These are phyloP conservation scores for Agapanthus africanus DNA, from an alignment of 106 monocot species.

Conservation along the genomic window DNA sequence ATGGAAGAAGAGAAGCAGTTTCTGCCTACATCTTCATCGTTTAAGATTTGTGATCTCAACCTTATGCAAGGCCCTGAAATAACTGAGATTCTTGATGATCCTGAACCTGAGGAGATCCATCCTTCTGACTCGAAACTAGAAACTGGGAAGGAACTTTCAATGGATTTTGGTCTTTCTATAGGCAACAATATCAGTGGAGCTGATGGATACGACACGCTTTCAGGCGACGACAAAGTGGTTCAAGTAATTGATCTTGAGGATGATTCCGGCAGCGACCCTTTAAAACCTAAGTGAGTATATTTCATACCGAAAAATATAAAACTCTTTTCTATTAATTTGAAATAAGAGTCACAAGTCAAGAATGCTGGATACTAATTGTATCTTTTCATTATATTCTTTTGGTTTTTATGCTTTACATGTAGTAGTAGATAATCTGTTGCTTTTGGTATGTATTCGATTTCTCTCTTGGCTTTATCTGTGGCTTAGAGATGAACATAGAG, in stretches of 20 bases:
- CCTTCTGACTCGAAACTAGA: slow-evolving; percentile 10
- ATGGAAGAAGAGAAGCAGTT: slow-evolving; percentile 35
- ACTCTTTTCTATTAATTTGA: background rate
- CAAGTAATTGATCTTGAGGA: slow-evolving; percentile 52
- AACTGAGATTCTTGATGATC: slow-evolving; percentile 37
- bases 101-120: slow-evolving; percentile 10
- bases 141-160: slow-evolving; percentile 16
- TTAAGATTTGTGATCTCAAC: slow-evolving; percentile 68
- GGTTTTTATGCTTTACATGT: background rate
- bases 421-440: no score
- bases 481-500: no score
- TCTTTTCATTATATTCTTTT: background rate
- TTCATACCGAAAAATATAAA: background rate
- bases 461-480: background rate
- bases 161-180: slow-evolving; percentile 31
- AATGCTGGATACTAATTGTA: background rate
- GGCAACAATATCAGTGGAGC: slow-evolving; percentile 17
- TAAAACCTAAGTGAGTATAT: slow-evolving; percentile 46
- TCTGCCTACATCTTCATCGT: slow-evolving; percentile 15
- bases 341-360: background rate
- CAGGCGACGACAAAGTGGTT: slow-evolving; percentile 33
- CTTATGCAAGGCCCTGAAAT: slow-evolving; percentile 48
- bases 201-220: slow-evolving; percentile 10
- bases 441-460: no score
- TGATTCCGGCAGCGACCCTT: slow-evolving; percentile 32